phyloP scores from a whole-genome alignment of 352 stramenopile genomes.

The Elongisporangium prolatum region DNA sequence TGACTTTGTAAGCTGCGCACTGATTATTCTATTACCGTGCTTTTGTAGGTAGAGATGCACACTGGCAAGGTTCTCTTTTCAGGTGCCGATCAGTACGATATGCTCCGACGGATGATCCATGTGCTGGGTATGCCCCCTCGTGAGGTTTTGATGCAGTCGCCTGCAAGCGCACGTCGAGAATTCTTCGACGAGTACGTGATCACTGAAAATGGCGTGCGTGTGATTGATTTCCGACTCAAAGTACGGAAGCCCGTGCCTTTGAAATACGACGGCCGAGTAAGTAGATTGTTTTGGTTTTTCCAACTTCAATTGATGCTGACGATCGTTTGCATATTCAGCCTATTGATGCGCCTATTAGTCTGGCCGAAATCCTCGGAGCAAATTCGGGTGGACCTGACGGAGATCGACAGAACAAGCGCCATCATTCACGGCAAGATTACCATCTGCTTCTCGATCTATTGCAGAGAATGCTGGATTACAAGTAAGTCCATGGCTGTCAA shows the following conservation, averaged over 20 bases:
- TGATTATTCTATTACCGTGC: no score
- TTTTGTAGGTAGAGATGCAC: slow-evolving; percentile 91
- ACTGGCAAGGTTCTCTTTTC: slow-evolving; percentile 98
- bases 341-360: slow-evolving; percentile 29
- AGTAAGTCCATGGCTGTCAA: slow-evolving; percentile 43
- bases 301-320: slow-evolving; percentile 2
- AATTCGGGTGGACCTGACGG: slow-evolving; percentile 34
- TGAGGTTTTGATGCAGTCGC: slow-evolving; percentile 88
- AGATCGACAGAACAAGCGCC: slow-evolving; percentile 30
- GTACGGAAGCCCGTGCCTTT: slow-evolving; percentile 41
- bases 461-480: slow-evolving; percentile 93
- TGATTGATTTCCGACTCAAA: slow-evolving; percentile 64
- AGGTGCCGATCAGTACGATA: slow-evolving; percentile 94
- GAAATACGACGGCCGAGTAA: slow-evolving; percentile 29
- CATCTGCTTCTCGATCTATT: slow-evolving; percentile 92
- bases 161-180: slow-evolving; percentile 71
- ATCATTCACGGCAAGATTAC: slow-evolving; percentile 66
- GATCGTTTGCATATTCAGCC: slow-evolving; percentile 12
- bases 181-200: slow-evolving; percentile 91
- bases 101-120: slow-evolving; percentile 95
- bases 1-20: neutral
- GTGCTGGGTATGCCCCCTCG: slow-evolving; percentile 93
- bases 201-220: slow-evolving; percentile 47
- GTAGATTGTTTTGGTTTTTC: neutral
- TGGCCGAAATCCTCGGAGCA: slow-evolving; percentile 56